Evolutionary conservation across 768 basidiomycete genomes (phyloP).

Genomic region (Amanita polypyramis): DNA sequence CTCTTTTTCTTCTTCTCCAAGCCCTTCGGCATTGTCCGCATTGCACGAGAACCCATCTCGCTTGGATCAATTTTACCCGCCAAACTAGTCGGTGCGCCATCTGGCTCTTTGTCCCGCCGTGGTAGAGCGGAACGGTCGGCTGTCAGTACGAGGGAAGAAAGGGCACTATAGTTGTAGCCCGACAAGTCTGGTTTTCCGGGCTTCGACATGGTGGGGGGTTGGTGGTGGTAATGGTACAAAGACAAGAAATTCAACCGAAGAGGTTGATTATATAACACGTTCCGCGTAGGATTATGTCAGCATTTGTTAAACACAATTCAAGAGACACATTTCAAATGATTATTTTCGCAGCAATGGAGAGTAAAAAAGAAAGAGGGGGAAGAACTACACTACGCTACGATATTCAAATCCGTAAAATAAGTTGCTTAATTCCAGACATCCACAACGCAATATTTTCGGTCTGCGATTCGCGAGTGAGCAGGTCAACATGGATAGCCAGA

Average conservation of each 20-base stretch:
- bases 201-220: slow-evolving; percentile 18
- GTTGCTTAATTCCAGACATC: slow-evolving; percentile 87
- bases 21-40: slow-evolving; percentile 77
- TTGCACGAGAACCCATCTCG: slow-evolving; percentile 90
- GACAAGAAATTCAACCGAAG: no score
- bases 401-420: slow-evolving; percentile 58
- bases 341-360: no score
- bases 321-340: no score
- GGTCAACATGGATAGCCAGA: slow-evolving; percentile 74
- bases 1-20: slow-evolving; percentile 91
- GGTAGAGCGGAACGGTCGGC: slow-evolving; percentile 76
- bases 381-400: no score
- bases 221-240: not conserved
- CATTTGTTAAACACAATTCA: no score
- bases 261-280: no score
- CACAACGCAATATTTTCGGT: slow-evolving; percentile 77
- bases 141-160: slow-evolving; percentile 91
- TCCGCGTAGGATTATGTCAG: no score
- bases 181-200: slow-evolving; percentile 68
- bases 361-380: no score
- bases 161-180: slow-evolving; percentile 92
- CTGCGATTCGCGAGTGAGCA: slow-evolving; percentile 69
- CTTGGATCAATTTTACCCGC: slow-evolving; percentile 81
- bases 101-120: slow-evolving; percentile 89
- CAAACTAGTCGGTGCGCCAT: slow-evolving; percentile 90